Percentiles rank a stretch among this genome's conserved stretches.
Evolutionary conservation across 2,329 filamentous ascomycete genomes (phyloP).

Genomic region (Xylaria sp.): DNA sequence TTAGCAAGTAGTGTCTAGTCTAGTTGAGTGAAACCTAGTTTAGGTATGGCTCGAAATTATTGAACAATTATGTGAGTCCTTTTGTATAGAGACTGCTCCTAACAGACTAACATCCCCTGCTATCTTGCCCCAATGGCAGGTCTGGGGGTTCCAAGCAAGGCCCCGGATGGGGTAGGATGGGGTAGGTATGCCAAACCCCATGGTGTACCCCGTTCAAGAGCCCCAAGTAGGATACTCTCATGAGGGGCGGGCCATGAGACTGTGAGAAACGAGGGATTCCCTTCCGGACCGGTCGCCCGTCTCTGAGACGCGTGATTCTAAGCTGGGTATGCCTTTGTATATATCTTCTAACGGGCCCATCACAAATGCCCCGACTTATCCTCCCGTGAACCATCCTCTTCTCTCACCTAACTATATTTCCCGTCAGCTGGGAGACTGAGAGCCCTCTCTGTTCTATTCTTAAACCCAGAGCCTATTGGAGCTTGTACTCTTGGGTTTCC

Average conservation of each 20-base stretch:
- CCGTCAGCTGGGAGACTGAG: conserved; percentile 17
- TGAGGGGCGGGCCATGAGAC: conserved; percentile 29
- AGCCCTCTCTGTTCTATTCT: conserved; percentile 10
- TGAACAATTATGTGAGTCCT: conserved; percentile 40
- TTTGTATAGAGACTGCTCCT: conserved; percentile 28
- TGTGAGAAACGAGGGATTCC: conserved; percentile 34
- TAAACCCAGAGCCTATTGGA: neutral
- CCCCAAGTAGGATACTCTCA: conserved; percentile 33
- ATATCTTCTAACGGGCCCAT: conserved; percentile 39
- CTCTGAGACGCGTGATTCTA: conserved; percentile 34
- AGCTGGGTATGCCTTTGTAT: conserved; percentile 35
- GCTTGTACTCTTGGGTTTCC: conserved; percentile 16
- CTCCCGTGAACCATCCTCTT: conserved; percentile 15
- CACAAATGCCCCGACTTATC: conserved; percentile 24
- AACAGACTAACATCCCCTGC: conserved; percentile 21
- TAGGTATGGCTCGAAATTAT: conserved; percentile 39
- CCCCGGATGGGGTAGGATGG: conserved; percentile 42
- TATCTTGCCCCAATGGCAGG: conserved; percentile 30
- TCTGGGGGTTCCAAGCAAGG: conserved; percentile 31
- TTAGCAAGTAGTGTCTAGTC: conserved; percentile 16
- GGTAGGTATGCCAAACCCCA: conserved; percentile 38
- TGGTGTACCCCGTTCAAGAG: conserved; percentile 42
- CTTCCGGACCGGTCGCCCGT: conserved; percentile 48
- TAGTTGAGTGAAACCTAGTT: conserved; percentile 37
- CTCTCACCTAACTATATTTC: conserved; percentile 14